These are phyloP conservation scores for Aspergillus mulundensis DNA, from an alignment of 495 filamentous ascomycete species.

Conservation along the genomic window DNA sequence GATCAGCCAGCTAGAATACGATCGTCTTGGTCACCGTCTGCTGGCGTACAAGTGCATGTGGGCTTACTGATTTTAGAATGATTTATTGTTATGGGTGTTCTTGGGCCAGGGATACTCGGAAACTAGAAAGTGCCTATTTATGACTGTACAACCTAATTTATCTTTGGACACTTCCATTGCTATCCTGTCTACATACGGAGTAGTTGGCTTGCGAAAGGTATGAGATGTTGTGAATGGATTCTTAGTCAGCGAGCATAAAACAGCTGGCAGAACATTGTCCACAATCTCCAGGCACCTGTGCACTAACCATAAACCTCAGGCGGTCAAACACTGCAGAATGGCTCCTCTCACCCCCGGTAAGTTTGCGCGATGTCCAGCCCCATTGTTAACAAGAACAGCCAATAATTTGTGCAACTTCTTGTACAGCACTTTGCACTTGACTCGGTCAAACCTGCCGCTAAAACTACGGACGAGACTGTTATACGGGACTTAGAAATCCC, in stretches of 20 bases:
- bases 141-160: constrained; percentile 9
- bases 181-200: background rate
- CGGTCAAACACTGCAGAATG: constrained; percentile 23
- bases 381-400: background rate
- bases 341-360: constrained; percentile 17
- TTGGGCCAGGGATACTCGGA: background rate
- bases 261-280: too few species aligned
- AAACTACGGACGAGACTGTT: constrained; percentile 5
- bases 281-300: too few species aligned
- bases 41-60: constrained; percentile 88
- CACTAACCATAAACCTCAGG: constrained; percentile 16
- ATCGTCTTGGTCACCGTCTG: constrained; percentile 73
- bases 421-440: constrained; percentile 17
- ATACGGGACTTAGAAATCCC: constrained; percentile 13
- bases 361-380: constrained; percentile 13
- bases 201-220: background rate
- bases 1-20: constrained; percentile 85
- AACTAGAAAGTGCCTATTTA: constrained; percentile 2
- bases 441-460: constrained; percentile 9
- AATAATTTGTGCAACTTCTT: background rate
- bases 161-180: constrained; percentile 8
- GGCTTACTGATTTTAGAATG: constrained; percentile 49
- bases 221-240: too few species aligned
- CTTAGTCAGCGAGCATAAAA: too few species aligned
- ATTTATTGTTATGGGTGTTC: constrained; percentile 13